Evolutionary conservation across 163 green algal genomes (phyloP).

Genomic region (Botryococcus braunii): DNA sequence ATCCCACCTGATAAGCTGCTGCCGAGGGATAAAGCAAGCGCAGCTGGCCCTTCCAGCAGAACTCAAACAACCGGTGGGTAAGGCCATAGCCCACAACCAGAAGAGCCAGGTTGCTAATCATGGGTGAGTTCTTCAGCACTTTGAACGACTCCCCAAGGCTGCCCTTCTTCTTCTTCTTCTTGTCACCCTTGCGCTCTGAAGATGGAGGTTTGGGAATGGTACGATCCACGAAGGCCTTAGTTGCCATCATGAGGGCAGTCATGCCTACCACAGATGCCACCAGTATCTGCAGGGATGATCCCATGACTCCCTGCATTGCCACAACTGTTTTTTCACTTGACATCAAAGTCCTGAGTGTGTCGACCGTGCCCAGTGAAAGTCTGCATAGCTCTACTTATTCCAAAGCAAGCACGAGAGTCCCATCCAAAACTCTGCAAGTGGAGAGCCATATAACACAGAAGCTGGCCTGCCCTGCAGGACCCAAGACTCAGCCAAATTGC

Average conservation of each 20-base stretch:
- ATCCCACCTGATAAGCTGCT: conserved; percentile 49
- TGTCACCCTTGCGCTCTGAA: not conserved
- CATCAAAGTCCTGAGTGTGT: no score
- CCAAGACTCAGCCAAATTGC: not conserved
- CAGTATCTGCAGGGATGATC: conserved; percentile 15
- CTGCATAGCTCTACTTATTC: no score
- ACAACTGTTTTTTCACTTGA: no score
- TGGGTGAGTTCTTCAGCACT: conserved; percentile 38
- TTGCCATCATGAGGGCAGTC: conserved; percentile 36
- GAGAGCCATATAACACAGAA: no score
- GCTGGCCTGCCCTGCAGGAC: no score
- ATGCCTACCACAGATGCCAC: conserved; percentile 28
- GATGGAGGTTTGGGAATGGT: not conserved
- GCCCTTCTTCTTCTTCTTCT: conserved; percentile 64
- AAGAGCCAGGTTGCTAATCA: conserved; percentile 72
- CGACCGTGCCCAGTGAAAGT: no score
- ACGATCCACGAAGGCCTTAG: conserved; percentile 32
- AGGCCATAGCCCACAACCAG: conserved; percentile 75
- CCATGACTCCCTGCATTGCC: no score
- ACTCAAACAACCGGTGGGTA: conserved; percentile 78
- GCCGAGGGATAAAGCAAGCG: conserved; percentile 64
- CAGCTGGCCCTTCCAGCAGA: conserved; percentile 85
- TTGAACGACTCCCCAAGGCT: conserved; percentile 47
- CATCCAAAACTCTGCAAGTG: no score
- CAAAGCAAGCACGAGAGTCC: no score